Conservation (phyloP, 345 rosid genomes). For the Heritiera fomes region DNA sequence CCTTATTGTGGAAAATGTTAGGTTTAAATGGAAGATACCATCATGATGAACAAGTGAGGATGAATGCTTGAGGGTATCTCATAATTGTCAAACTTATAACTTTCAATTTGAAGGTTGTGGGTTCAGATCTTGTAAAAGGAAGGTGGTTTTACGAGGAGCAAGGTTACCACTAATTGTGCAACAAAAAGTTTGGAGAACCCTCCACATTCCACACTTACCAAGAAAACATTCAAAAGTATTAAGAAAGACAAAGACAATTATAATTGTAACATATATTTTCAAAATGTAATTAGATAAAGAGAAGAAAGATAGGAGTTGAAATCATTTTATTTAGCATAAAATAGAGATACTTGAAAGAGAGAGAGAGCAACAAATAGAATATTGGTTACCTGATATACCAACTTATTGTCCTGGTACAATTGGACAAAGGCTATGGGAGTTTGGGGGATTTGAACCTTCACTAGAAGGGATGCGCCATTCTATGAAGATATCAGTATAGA, state of each 20-base stretch:
- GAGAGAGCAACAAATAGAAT: not conserved
- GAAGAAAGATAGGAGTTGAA: not conserved
- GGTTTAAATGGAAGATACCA: not conserved
- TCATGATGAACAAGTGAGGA: slow-evolving; percentile 60
- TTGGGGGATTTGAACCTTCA: not conserved
- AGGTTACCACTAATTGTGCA: not conserved
- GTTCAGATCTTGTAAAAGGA: not conserved
- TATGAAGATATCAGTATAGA: not conserved
- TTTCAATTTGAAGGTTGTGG: not conserved
- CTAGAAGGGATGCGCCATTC: not conserved
- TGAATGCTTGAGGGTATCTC: slow-evolving; percentile 63
- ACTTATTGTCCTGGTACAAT: not conserved
- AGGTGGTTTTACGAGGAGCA: not conserved
- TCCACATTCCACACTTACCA: not conserved
- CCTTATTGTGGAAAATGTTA: slow-evolving; percentile 1
- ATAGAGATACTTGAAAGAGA: not conserved
- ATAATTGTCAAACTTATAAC: not conserved
- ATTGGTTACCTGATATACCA: not conserved
- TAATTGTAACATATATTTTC: not conserved
- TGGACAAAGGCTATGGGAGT: not conserved
- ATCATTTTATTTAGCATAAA: not conserved
- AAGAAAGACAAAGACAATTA: not conserved
- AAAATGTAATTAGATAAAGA: not conserved
- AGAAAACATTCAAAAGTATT: not conserved
- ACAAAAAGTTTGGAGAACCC: not conserved